These are phyloP conservation scores for Melampsora americana DNA, from an alignment of 1,284 basidiomycete species.

Conservation along the genomic window DNA sequence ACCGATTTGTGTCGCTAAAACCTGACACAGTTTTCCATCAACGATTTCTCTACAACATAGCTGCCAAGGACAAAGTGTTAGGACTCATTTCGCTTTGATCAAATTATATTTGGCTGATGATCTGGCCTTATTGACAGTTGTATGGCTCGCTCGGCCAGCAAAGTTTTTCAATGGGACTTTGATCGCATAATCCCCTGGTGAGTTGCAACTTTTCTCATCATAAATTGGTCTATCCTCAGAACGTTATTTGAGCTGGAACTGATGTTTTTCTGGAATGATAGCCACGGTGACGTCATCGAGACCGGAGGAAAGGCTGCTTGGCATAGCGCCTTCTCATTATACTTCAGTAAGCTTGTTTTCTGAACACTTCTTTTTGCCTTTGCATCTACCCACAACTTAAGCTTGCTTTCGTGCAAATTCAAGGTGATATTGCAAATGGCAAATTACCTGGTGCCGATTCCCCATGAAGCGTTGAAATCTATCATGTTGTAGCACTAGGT, in stretches of 20 bases:
- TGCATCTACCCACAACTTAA: neutral
- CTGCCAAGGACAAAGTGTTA: slow-evolving; percentile 65
- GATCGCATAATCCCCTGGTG: slow-evolving; percentile 87
- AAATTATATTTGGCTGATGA: neutral
- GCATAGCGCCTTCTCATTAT: slow-evolving; percentile 55
- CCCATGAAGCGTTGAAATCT: neutral
- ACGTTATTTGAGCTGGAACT: neutral
- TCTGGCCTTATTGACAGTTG: slow-evolving; percentile 58
- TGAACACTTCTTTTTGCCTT: neutral
- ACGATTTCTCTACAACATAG: slow-evolving; percentile 58
- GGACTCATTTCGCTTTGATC: slow-evolving; percentile 49
- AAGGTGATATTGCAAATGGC: slow-evolving; percentile 1
- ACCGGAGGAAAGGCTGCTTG: slow-evolving; percentile 68
- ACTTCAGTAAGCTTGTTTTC: slow-evolving; percentile 15
- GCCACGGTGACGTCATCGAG: slow-evolving; percentile 71
- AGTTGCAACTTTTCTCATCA: slow-evolving; percentile 61
- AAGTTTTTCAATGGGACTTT: slow-evolving; percentile 78
- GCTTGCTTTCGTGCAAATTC: neutral
- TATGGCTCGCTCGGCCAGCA: slow-evolving; percentile 69
- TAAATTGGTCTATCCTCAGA: neutral
- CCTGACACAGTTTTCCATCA: slow-evolving; percentile 65
- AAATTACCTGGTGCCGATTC: neutral
- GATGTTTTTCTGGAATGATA: neutral
- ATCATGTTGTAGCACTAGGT: neutral
- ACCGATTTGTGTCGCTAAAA: slow-evolving; percentile 59